Percentiles rank a stretch among this genome's conserved stretches.
These are phyloP conservation scores for Symbiotaphrina buchneri DNA, from an alignment of 495 filamentous ascomycete species.

Conservation along the genomic window DNA sequence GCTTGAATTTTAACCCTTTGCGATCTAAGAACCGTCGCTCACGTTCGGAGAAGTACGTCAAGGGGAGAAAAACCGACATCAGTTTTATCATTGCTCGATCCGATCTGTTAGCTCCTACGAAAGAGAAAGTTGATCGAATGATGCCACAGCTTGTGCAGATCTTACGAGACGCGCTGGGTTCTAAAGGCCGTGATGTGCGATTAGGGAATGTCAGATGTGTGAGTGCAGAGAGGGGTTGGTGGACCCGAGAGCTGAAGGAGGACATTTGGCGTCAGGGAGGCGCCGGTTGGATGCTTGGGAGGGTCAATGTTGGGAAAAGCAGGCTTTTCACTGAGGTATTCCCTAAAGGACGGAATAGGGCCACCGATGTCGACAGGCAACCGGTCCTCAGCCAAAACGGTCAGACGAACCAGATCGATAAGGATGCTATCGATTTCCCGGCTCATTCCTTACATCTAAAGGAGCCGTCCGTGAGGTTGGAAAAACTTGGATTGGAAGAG, in stretches of 20 bases:
- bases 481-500: no score
- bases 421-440: no score
- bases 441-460: no score
- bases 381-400: neutral
- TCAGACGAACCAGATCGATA: neutral
- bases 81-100: conserved; percentile 79
- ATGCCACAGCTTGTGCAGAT: conserved; percentile 61
- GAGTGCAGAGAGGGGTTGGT: conserved; percentile 66
- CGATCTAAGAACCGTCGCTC: conserved; percentile 59
- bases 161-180: conserved; percentile 47
- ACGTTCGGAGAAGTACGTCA: conserved; percentile 31
- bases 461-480: no score
- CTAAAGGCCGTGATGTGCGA: conserved; percentile 33
- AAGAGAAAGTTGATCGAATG: conserved; percentile 56
- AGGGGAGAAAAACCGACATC: conserved; percentile 40
- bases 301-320: conserved; percentile 92
- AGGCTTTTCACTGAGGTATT: conserved; percentile 67
- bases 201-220: conserved; percentile 71
- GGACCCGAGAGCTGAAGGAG: conserved; percentile 70
- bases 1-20: conserved; percentile 37
- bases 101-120: conserved; percentile 61
- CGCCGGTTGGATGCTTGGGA: conserved; percentile 94
- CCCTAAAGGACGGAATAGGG: conserved; percentile 42
- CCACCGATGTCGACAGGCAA: conserved; percentile 7
- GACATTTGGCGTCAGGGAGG: conserved; percentile 60